These are phyloP conservation scores for Nemania sp. DNA, from an alignment of 2,329 filamentous ascomycete species.

Conservation along the genomic window DNA sequence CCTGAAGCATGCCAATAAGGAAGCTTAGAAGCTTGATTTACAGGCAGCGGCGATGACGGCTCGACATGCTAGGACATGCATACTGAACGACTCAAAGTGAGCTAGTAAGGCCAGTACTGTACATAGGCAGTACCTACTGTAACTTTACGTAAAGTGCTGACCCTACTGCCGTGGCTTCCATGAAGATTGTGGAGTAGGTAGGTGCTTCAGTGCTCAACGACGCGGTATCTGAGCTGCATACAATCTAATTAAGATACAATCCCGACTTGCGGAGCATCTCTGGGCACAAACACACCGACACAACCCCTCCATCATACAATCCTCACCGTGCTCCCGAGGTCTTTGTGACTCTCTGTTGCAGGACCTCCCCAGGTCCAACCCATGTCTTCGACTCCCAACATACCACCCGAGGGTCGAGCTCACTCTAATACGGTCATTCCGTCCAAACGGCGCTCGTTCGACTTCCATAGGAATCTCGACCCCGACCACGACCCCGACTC, in stretches of 20 bases:
- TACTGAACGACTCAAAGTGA: too few species aligned
- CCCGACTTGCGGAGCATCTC: too few species aligned
- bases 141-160: too few species aligned
- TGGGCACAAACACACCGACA: too few species aligned
- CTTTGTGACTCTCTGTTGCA: constrained; percentile 37
- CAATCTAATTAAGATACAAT: not conserved
- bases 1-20: too few species aligned
- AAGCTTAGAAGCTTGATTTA: not conserved
- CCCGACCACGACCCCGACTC: constrained; percentile 6
- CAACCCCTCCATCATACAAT: too few species aligned
- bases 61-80: not conserved
- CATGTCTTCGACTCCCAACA: constrained; percentile 37
- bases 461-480: constrained; percentile 18
- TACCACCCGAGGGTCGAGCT: constrained; percentile 32
- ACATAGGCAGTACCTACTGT: too few species aligned
- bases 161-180: too few species aligned
- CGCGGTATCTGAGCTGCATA: not conserved
- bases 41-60: constrained; percentile 1
- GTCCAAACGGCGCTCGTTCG: constrained; percentile 34
- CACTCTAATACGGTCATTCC: constrained; percentile 29
- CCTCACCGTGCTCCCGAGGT: constrained; percentile 17
- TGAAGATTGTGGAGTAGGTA: too few species aligned
- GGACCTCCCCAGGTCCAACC: constrained; percentile 33
- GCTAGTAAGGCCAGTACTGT: too few species aligned
- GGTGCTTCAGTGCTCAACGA: not conserved